Evolutionary conservation across 2,329 filamentous ascomycete species (phyloP).

Genomic region (Penicillium sumatraense): DNA sequence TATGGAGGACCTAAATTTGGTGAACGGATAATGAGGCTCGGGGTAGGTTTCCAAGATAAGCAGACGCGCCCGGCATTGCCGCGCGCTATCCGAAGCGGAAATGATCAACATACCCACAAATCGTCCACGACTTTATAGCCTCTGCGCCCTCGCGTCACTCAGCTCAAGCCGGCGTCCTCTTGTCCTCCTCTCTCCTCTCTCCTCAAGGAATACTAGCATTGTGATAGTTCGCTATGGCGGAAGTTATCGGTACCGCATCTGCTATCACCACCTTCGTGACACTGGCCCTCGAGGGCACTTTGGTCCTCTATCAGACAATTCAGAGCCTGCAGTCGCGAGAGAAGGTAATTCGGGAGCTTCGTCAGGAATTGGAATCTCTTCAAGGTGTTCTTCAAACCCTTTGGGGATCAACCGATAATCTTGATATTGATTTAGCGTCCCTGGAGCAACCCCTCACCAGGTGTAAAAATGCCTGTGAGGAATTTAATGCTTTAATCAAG

Average conservation of each 20-base stretch:
- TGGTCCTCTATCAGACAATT: conserved; percentile 5
- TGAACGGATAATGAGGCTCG: no score
- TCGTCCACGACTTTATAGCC: no score
- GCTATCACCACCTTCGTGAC: conserved; percentile 2
- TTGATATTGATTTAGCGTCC: conserved; percentile 3
- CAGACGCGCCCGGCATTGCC: no score
- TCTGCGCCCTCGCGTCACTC: no score
- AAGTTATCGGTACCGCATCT: conserved; percentile 4
- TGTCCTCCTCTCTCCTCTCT: no score
- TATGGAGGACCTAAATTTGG: no score
- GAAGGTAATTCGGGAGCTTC: conserved; percentile 8
- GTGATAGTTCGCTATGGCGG: neutral
- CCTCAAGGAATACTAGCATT: no score
- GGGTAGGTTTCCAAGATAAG: no score
- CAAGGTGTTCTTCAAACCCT: conserved; percentile 1
- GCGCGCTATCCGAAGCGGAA: no score
- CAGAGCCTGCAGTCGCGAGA: conserved; percentile 9
- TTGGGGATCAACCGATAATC: neutral
- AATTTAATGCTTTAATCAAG: conserved; percentile 6
- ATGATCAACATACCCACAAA: no score
- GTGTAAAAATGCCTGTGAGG: conserved; percentile 8
- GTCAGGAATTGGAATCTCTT: conserved; percentile 5
- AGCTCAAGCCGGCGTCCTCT: no score
- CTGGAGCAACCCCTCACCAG: conserved; percentile 7
- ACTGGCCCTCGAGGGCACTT: conserved; percentile 2